Base-by-base conservation (phyloP, 768 basidiomycete species). In the Psilocybe subaeruginosa region DNA sequence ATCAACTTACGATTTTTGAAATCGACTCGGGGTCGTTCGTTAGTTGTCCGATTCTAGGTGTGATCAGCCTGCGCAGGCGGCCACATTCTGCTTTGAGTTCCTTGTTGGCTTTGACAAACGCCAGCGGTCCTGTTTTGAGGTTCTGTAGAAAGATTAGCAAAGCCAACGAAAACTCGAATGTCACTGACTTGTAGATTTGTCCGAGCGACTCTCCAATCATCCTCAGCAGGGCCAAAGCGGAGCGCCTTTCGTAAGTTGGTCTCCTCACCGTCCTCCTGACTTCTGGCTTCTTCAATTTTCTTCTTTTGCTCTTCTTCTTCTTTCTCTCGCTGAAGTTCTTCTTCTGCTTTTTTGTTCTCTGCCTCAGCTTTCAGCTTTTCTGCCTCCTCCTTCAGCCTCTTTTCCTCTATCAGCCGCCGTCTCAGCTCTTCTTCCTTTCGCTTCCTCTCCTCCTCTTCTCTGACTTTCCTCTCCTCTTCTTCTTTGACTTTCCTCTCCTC, bases 41-140 rank as follows among this genome's bases (percentile, higher is more conserved):
- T 27, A 97, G 74, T 71, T 95, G 94, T 7, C 93, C 93, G 50
- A 97, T 87, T 73, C 91, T 94, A 30, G 92, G 91, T 3, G 87
- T 93, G 52, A 97, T 92, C 68, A 88, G 83, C 48, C 95, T 85
- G 27, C 94, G 87, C 53, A 82, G 78, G 54, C 80, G 82, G 54
- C 80, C 85, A 87, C 91, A 93, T 29, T 80, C 74, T 9, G 86
- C 75, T 70, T 87, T 91, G 59, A 80, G 68, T 4, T 72, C 72
- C 50, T 81, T 78, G 67, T 88, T 73, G 3, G 70, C 72, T 72
- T 94, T 95, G 61, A 95, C 86, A 39, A 73, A 68, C 52, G 79
- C 82, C 79, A 93, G 84, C 27, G 84, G 77, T 35, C 86, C 83
- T 2, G 76, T 73, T 77, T 95, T 95, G 54, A 92, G 77, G 55